Percentiles rank a stretch among this genome's conserved stretches.
phyloP scores from a whole-genome alignment of 2,329 filamentous ascomycete genomes.

The Ophiostoma sp. region DNA sequence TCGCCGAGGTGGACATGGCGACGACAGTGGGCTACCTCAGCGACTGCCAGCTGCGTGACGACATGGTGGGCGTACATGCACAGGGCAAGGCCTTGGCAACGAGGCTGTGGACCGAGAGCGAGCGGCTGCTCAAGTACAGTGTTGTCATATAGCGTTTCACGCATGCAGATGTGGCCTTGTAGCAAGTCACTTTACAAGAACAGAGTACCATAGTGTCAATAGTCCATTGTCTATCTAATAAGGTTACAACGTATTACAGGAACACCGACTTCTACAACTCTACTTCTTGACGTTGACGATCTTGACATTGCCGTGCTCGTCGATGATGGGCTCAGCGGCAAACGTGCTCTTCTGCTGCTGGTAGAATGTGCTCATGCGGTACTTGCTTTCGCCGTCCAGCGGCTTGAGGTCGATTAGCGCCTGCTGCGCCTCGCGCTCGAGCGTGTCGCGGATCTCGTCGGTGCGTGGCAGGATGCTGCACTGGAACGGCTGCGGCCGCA shows the following conservation, averaged over 20 bases:
- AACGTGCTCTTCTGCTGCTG: slow-evolving; percentile 31
- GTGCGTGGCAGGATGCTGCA: slow-evolving; percentile 49
- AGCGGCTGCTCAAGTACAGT: neutral
- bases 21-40: slow-evolving; percentile 35
- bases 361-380: slow-evolving; percentile 51
- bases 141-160: neutral
- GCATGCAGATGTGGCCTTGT: too few relatives aligned
- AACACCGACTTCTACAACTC: neutral
- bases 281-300: slow-evolving; percentile 28
- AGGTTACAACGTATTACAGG: neutral
- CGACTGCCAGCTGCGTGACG: slow-evolving; percentile 37
- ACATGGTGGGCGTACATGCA: slow-evolving; percentile 31
- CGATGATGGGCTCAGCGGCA: slow-evolving; percentile 29
- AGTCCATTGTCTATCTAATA: neutral
- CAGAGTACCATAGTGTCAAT: neutral
- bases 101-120: neutral
- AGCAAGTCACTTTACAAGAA: too few relatives aligned
- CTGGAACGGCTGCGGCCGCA: slow-evolving; percentile 51
- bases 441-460: slow-evolving; percentile 44
- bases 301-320: slow-evolving; percentile 29
- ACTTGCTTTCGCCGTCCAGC: slow-evolving; percentile 53
- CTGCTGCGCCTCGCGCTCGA: slow-evolving; percentile 48
- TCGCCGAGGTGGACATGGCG: slow-evolving; percentile 28
- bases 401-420: slow-evolving; percentile 47
- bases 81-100: slow-evolving; percentile 34